A percentile compares a stretch with the other conserved stretches of the same genome.
Evolutionary conservation across 1,139 yeast genomes (phyloP).

Genomic region (Hyphopichia buzzinii): DNA sequence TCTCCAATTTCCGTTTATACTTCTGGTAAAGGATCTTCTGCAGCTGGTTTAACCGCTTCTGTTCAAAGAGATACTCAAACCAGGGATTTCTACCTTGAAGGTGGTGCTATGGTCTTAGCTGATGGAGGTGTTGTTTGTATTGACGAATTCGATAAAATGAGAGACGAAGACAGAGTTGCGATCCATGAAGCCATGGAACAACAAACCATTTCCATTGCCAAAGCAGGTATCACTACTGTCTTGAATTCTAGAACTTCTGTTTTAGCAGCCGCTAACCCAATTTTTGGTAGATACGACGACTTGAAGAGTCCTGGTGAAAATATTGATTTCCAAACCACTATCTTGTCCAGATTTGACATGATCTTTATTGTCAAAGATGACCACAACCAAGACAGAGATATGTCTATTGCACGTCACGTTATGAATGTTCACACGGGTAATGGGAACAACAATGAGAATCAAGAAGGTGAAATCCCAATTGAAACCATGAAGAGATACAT

Average conservation of each 20-base stretch:
- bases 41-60: constrained; percentile 98
- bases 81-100: constrained; percentile 91
- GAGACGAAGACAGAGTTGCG: constrained; percentile 98
- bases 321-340: constrained; percentile 95
- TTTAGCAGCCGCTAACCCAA: constrained; percentile 96
- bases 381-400: constrained; percentile 82
- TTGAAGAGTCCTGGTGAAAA: constrained; percentile 96
- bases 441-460: constrained; percentile 47
- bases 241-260: constrained; percentile 94
- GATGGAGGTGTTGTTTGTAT: constrained; percentile 99
- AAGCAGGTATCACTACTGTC: constrained; percentile 97
- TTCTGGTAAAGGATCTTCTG: constrained; percentile 98
- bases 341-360: constrained; percentile 97
- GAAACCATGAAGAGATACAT: constrained; percentile 90
- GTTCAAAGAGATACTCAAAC: constrained; percentile 90
- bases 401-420: constrained; percentile 90
- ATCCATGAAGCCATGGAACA: constrained; percentile 99
- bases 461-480: constrained; percentile 86
- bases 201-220: constrained; percentile 98
- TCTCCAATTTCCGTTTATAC: constrained; percentile 95
- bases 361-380: constrained; percentile 95
- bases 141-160: constrained; percentile 98
- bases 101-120: constrained; percentile 99
- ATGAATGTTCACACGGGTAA: constrained; percentile 91
- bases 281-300: constrained; percentile 94